Conservation (phyloP, 2,329 filamentous ascomycete species). For the Neocucurbitaria cava region DNA sequence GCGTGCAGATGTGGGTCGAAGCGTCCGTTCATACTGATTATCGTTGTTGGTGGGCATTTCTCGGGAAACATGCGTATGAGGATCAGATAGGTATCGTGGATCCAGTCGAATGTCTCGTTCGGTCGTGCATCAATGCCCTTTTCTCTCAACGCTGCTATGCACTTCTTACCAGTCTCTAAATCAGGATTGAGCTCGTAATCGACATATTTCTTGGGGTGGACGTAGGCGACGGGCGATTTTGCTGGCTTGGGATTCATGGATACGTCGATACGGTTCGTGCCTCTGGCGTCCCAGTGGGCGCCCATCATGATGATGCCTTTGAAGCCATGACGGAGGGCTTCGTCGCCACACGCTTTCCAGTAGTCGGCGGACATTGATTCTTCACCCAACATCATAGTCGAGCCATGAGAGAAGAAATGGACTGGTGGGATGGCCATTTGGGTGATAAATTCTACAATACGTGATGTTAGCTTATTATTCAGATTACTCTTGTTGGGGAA, state of each 20-base stretch:
- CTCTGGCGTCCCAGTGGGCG: constrained; percentile 69
- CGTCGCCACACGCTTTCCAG: constrained; percentile 71
- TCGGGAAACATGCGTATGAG: constrained; percentile 73
- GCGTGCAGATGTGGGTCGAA: constrained; percentile 66
- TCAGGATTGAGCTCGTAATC: constrained; percentile 69
- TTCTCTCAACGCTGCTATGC: constrained; percentile 58
- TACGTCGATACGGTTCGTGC: constrained; percentile 64
- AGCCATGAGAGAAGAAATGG: constrained; percentile 74
- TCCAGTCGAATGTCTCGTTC: constrained; percentile 71
- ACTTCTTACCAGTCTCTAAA: constrained; percentile 58
- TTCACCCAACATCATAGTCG: constrained; percentile 75
- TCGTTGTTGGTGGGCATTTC: constrained; percentile 69
- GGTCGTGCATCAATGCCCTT: constrained; percentile 62
- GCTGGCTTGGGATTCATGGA: constrained; percentile 65
- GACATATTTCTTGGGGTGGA: constrained; percentile 69
- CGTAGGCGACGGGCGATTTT: constrained; percentile 71
- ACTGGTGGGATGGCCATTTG: constrained; percentile 58
- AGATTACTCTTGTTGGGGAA: too few relatives aligned
- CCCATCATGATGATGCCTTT: constrained; percentile 73
- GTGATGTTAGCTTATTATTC: neutral
- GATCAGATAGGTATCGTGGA: constrained; percentile 74
- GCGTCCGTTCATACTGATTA: constrained; percentile 62
- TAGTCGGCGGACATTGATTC: constrained; percentile 67
- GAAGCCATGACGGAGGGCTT: constrained; percentile 65
- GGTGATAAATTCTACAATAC: neutral